phyloP scores from a whole-genome alignment of 2,329 filamentous ascomycete species.

The Colletotrichum nymphaeae region DNA sequence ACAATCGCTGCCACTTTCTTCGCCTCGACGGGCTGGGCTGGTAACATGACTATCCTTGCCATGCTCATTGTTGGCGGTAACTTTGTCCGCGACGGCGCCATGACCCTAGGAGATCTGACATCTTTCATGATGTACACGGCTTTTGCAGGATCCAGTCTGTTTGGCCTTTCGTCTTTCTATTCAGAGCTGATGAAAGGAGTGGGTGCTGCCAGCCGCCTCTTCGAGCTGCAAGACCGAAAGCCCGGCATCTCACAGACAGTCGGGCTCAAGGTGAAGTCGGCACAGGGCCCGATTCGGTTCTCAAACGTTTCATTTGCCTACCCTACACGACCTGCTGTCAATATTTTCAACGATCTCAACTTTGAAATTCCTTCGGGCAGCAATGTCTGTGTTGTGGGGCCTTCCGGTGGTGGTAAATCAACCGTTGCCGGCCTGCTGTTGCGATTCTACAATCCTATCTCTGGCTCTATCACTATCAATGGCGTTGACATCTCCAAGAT shows the following conservation, averaged over 20 bases:
- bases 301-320: slow-evolving; percentile 89
- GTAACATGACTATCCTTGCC: slow-evolving; percentile 95
- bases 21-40: slow-evolving; percentile 85
- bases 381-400: slow-evolving; percentile 96
- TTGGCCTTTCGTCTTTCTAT: slow-evolving; percentile 95
- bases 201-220: slow-evolving; percentile 93
- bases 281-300: slow-evolving; percentile 90
- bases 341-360: slow-evolving; percentile 87
- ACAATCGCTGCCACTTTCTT: slow-evolving; percentile 94
- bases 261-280: slow-evolving; percentile 82
- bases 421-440: slow-evolving; percentile 93
- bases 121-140: slow-evolving; percentile 99
- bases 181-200: slow-evolving; percentile 99
- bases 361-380: slow-evolving; percentile 94
- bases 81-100: slow-evolving; percentile 86
- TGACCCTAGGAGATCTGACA: slow-evolving; percentile 91
- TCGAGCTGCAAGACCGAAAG: slow-evolving; percentile 92
- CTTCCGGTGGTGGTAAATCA: slow-evolving; percentile 95
- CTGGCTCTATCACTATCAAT: slow-evolving; percentile 83
- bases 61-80: slow-evolving; percentile 91
- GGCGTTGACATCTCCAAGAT: slow-evolving; percentile 85
- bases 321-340: slow-evolving; percentile 90
- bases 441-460: slow-evolving; percentile 88
- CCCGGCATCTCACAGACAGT: slow-evolving; percentile 89
- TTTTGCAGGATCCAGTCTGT: slow-evolving; percentile 85